These are phyloP conservation scores for Phaeosphaeria sp. DNA, from an alignment of 2,329 filamentous ascomycete genomes.

Conservation along the genomic window DNA sequence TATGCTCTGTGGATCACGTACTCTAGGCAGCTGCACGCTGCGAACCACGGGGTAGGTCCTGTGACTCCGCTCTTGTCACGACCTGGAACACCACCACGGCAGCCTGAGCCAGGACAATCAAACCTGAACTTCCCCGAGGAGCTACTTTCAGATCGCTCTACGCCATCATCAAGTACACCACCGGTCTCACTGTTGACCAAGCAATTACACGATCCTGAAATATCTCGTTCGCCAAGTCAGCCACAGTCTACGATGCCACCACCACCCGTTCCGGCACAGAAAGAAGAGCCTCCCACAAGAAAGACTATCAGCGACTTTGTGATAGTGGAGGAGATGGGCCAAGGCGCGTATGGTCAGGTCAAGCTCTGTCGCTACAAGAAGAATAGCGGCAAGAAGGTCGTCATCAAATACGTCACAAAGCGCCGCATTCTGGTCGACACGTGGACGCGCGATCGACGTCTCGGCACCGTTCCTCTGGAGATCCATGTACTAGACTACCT, in stretches of 20 bases:
- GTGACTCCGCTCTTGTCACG: constrained; percentile 70
- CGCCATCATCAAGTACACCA: constrained; percentile 42
- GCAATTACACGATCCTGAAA: constrained; percentile 59
- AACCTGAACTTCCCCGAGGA: constrained; percentile 46
- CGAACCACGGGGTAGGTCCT: constrained; percentile 65
- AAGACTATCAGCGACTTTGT: constrained; percentile 89
- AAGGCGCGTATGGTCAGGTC: constrained; percentile 96
- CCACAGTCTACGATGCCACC: constrained; percentile 34
- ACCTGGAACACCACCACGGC: constrained; percentile 73
- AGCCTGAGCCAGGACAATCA: constrained; percentile 78
- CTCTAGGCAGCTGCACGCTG: constrained; percentile 86
- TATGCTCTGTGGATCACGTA: constrained; percentile 98
- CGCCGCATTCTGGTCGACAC: constrained; percentile 95
- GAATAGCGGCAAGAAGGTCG: constrained; percentile 77
- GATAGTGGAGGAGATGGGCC: constrained; percentile 97
- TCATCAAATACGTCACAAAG: constrained; percentile 98
- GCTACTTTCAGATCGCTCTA: constrained; percentile 41
- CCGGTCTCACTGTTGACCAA: constrained; percentile 58
- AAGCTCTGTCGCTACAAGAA: constrained; percentile 90
- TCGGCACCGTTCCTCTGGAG: constrained; percentile 94
- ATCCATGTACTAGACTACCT: constrained; percentile 97
- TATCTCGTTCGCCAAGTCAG: constrained; percentile 52
- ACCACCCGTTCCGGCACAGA: constrained; percentile 17
- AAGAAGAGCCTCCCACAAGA: constrained; percentile 58
- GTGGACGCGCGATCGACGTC: constrained; percentile 90